Conservation (phyloP, 2,329 filamentous ascomycete species). For the Hypoxylon sp. region DNA sequence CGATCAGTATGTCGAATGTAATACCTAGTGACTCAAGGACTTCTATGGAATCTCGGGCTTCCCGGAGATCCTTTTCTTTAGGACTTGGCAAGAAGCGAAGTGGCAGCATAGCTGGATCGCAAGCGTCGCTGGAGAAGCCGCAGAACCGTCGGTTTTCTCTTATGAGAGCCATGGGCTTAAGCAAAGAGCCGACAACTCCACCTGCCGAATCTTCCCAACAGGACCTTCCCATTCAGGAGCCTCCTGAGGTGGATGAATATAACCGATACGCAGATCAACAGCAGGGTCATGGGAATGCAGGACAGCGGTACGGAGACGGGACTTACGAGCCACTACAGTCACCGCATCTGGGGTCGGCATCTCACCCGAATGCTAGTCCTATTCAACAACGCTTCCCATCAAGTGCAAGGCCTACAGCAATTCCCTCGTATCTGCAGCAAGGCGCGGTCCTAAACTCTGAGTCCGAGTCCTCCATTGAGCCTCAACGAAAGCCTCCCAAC, state of each 20-base stretch:
- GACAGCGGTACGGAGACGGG: conserved; percentile 56
- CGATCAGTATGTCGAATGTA: conserved; percentile 87
- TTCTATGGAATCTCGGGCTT: conserved; percentile 77
- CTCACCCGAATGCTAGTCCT: conserved; percentile 53
- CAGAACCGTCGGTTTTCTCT: conserved; percentile 75
- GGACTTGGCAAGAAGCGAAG: conserved; percentile 78
- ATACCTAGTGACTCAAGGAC: conserved; percentile 71
- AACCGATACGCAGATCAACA: conserved; percentile 54
- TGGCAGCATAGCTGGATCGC: conserved; percentile 72
- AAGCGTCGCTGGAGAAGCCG: conserved; percentile 68
- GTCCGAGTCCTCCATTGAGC: conserved; percentile 68
- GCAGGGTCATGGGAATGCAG: conserved; percentile 36
- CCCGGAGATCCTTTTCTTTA: conserved; percentile 77
- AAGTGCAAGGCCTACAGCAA: conserved; percentile 58
- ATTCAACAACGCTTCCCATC: conserved; percentile 59
- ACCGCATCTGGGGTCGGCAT: conserved; percentile 47
- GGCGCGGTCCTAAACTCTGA: conserved; percentile 63
- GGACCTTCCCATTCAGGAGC: conserved; percentile 66
- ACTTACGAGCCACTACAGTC: conserved; percentile 56
- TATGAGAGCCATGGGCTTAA: conserved; percentile 73
- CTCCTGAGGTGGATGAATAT: conserved; percentile 56
- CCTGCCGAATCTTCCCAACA: conserved; percentile 65
- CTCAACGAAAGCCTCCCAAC: conserved; percentile 57
- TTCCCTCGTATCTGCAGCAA: conserved; percentile 63
- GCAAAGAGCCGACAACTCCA: conserved; percentile 65